Conservation (phyloP, 2,329 filamentous ascomycete genomes). For the Eurotiales sp. region DNA sequence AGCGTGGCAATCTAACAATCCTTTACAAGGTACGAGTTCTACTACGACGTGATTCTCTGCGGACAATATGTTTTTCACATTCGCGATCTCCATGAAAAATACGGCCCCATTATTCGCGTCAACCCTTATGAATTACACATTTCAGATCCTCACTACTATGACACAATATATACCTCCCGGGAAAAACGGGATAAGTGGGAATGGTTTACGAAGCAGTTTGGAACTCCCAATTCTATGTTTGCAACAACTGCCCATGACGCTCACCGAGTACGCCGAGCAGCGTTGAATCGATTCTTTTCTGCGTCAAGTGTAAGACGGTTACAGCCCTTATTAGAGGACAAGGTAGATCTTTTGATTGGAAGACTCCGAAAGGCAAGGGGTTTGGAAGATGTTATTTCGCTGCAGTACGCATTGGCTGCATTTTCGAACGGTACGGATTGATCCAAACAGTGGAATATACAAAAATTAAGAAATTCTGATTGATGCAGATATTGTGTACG, state of each 20-base stretch:
- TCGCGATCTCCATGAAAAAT: constrained; percentile 23
- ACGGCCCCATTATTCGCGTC: constrained; percentile 34
- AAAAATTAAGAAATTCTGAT: background rate
- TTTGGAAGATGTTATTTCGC: background rate
- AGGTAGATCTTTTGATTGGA: constrained; percentile 14
- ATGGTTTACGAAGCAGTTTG: background rate
- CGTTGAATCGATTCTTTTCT: constrained; percentile 44
- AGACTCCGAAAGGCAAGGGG: background rate
- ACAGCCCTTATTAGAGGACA: constrained; percentile 31
- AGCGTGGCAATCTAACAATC: constrained; percentile 16
- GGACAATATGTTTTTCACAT: constrained; percentile 24
- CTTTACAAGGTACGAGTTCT: constrained; percentile 27
- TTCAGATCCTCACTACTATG: constrained; percentile 28
- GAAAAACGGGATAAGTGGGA: constrained; percentile 20
- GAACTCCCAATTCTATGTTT: background rate
- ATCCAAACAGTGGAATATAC: background rate
- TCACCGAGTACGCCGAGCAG: constrained; percentile 38
- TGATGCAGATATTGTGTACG: constrained; percentile 29
- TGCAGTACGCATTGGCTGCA: background rate
- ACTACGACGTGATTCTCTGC: constrained; percentile 22
- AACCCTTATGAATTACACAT: constrained; percentile 34
- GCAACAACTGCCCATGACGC: constrained; percentile 35
- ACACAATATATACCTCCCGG: constrained; percentile 26
- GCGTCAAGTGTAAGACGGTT: constrained; percentile 32
- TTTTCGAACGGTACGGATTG: background rate